Conservation (phyloP, 345 rosid species). For the Brassica carinata region DNA sequence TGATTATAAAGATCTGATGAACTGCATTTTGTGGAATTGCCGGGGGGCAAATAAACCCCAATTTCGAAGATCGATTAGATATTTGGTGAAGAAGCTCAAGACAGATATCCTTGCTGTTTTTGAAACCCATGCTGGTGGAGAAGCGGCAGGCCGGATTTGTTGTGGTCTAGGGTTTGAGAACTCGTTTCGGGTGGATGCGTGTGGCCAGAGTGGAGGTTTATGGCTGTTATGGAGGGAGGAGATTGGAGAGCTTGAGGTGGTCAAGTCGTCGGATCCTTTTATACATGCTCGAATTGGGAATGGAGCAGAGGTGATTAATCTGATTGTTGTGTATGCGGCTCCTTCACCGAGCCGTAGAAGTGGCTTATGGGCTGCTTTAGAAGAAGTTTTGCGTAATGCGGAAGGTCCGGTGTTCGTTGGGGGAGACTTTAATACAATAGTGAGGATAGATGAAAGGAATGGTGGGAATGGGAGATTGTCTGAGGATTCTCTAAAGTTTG, state of each 20-base stretch:
- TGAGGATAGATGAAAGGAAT: background rate
- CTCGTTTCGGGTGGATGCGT: no score
- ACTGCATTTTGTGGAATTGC: background rate
- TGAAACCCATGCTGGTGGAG: no score
- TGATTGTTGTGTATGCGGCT: background rate
- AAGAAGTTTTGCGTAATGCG: background rate
- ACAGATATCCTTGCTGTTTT: background rate
- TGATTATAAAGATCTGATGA: background rate
- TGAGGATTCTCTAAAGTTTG: background rate
- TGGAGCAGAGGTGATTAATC: background rate
- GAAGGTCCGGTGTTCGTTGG: background rate
- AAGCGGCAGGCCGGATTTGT: no score
- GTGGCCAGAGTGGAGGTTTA: no score
- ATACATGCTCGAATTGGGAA: background rate
- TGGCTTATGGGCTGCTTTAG: background rate
- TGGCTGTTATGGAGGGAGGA: background rate
- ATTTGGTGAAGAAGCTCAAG: background rate
- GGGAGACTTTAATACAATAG: background rate
- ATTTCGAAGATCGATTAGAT: background rate
- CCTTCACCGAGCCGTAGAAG: background rate
- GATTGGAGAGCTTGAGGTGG: background rate
- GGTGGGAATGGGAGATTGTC: background rate
- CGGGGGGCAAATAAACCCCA: background rate
- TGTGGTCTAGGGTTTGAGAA: no score
- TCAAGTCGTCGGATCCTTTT: background rate